Conservation (phyloP, 2,329 filamentous ascomycete genomes). For the Fragosphaeria purpurea region DNA sequence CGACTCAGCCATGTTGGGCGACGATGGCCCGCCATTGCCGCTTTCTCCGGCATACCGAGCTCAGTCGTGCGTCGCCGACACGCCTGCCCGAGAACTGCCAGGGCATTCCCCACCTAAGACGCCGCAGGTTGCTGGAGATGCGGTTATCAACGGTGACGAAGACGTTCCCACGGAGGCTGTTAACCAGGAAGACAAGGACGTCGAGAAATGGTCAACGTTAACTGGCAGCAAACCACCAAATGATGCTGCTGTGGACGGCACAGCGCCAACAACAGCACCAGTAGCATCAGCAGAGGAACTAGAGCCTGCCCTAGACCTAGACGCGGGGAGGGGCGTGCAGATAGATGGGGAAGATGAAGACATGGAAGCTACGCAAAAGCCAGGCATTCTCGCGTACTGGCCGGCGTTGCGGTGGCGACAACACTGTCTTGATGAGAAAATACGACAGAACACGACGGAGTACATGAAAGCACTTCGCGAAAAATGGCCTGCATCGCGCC, state of each 20-base stretch:
- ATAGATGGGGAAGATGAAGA: neutral
- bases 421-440: slow-evolving; percentile 28
- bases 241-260: no score
- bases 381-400: slow-evolving; percentile 10
- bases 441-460: slow-evolving; percentile 37
- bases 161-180: neutral
- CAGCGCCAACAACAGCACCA: no score
- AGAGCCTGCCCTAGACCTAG: neutral
- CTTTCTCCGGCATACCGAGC: slow-evolving; percentile 2
- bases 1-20: neutral
- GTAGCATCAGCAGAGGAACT: neutral
- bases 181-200: no score
- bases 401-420: slow-evolving; percentile 19
- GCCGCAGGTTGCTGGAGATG: neutral
- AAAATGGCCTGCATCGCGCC: slow-evolving; percentile 34
- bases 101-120: neutral
- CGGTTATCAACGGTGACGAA: neutral
- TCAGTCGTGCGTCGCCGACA: slow-evolving; percentile 4
- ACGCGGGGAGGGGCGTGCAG: neutral
- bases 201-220: no score
- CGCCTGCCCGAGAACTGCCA: neutral
- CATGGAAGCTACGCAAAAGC: slow-evolving; percentile 6
- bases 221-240: no score
- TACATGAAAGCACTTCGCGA: slow-evolving; percentile 38
- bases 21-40: neutral